phyloP scores from a whole-genome alignment of 2,329 filamentous ascomycete genomes.

The Cladosporium austrohemisphaericum region DNA sequence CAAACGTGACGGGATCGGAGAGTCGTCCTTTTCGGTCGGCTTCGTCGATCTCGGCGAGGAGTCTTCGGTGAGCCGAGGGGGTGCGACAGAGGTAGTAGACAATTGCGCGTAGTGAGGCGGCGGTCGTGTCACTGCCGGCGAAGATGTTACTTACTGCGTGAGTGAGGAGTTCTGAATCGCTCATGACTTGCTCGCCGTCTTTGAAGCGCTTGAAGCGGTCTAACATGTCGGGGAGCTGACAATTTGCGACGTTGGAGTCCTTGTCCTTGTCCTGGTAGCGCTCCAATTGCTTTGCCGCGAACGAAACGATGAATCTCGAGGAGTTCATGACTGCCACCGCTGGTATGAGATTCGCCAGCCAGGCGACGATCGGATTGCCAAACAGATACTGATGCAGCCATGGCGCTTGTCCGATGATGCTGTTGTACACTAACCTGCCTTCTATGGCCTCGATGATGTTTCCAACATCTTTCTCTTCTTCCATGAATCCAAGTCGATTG shows the following conservation, averaged over 20 bases:
- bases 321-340: slow-evolving; percentile 20
- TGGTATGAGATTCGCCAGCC: slow-evolving; percentile 20
- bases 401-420: slow-evolving; percentile 23
- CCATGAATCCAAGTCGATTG: slow-evolving; percentile 22
- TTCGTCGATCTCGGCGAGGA: slow-evolving; percentile 39
- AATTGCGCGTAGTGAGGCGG: slow-evolving; percentile 38
- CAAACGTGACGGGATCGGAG: slow-evolving; percentile 23
- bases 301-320: slow-evolving; percentile 24
- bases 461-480: slow-evolving; percentile 19
- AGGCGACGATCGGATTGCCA: slow-evolving; percentile 20
- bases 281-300: slow-evolving; percentile 21
- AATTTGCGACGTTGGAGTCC: slow-evolving; percentile 1
- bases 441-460: slow-evolving; percentile 16
- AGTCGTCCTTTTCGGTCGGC: slow-evolving; percentile 25
- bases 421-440: slow-evolving; percentile 22
- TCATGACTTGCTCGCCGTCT: slow-evolving; percentile 24
- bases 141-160: slow-evolving; percentile 46
- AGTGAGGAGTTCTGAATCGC: slow-evolving; percentile 20
- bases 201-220: slow-evolving; percentile 24
- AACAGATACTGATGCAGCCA: slow-evolving; percentile 23
- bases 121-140: slow-evolving; percentile 41
- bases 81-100: slow-evolving; percentile 39
- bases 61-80: slow-evolving; percentile 30
- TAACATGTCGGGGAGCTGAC: slow-evolving; percentile 23
- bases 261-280: slow-evolving; percentile 22